Base-by-base conservation (phyloP, 108 stramenopile genomes). In the Cyclotella kingstonii region DNA sequence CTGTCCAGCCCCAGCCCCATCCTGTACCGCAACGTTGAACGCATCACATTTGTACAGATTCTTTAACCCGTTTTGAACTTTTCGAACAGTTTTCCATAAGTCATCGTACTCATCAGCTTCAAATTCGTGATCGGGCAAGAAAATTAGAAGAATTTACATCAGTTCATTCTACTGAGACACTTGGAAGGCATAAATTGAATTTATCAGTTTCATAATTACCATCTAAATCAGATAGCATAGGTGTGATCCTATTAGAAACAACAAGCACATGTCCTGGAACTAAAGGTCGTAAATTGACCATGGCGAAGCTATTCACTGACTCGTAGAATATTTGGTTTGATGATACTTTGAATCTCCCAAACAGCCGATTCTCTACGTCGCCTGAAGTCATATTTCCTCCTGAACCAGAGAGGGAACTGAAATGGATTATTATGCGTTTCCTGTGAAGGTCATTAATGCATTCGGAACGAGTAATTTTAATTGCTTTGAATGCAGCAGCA, bases 21-120 rank as follows among this genome's bases (percentile, higher is more conserved):
- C 95, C 49, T 96, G 95, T 5, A 93, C 87, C 28, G 95, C 90
- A 2, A 96, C 88, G 69, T 93, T 96, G 57, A 89, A 87, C 41
- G 81, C 90, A 17, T 74, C 52, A 11, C 61, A 76, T 3, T 79
- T 55, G 68, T 86, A 85, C 30, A 80, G 62, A 15, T 45, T 2
- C 43, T 76, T 73, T 45, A 96, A 39, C n/a, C 80, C 53, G 2
- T 26, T 40, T 63, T 95, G 94, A 7, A 90, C 84, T 7, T n/a
- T 36, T 45, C 90, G 80, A 3, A 85, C 87, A 10, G 85, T 63
- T 43, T n/a, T 40, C 90, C 90, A 95, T 15, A 95, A 48, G 64
- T 92, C 90, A 5, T 64, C 44, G 46, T 92, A 86, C 75, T 90
- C 89, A 1, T 86, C 84, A 3, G 83, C 68, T 19, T 77, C n/a